Conservation (phyloP, 139 green algal genomes). For the Picochlorum sp. region DNA sequence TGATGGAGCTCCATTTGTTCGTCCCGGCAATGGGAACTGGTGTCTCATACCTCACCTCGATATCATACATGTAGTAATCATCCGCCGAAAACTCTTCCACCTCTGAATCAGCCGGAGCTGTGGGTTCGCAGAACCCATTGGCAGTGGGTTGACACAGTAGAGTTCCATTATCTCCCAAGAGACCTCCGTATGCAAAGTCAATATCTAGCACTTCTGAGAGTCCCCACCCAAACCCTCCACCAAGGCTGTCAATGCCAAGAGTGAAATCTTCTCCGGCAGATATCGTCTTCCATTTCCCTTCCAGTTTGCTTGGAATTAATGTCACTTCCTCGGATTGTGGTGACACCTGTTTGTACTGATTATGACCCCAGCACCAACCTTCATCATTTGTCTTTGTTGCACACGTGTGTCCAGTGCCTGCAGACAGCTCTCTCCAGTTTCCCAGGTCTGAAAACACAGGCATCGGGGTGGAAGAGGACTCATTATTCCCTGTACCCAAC, state of each 20-base stretch:
- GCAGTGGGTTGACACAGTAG: neutral
- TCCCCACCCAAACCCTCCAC: conserved; percentile 4
- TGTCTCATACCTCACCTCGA: neutral
- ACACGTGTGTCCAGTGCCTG: conserved; percentile 1
- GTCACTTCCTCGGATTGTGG: neutral
- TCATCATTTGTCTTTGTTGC: conserved; percentile 1
- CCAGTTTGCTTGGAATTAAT: neutral
- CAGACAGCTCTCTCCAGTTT: conserved; percentile 1
- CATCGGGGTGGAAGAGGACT: neutral
- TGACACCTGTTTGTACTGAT: conserved; percentile 1
- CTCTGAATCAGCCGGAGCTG: neutral
- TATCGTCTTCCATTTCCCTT: conserved; percentile 8
- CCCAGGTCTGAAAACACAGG: neutral
- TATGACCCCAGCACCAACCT: conserved; percentile 3
- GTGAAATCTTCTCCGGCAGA: conserved; percentile 1
- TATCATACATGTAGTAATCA: conserved; percentile 1
- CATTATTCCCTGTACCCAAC: conserved; percentile 5
- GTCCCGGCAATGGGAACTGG: conserved; percentile 6
- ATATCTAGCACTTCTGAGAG: conserved; percentile 5
- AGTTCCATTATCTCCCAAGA: neutral
- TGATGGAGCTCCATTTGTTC: conserved; percentile 2
- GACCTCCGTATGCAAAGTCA: conserved; percentile 6
- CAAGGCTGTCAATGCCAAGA: conserved; percentile 3
- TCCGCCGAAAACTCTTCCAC: neutral
- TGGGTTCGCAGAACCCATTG: conserved; percentile 2